phyloP scores from a whole-genome alignment of 1,284 basidiomycete genomes.

The Amylostereum chailletii region DNA sequence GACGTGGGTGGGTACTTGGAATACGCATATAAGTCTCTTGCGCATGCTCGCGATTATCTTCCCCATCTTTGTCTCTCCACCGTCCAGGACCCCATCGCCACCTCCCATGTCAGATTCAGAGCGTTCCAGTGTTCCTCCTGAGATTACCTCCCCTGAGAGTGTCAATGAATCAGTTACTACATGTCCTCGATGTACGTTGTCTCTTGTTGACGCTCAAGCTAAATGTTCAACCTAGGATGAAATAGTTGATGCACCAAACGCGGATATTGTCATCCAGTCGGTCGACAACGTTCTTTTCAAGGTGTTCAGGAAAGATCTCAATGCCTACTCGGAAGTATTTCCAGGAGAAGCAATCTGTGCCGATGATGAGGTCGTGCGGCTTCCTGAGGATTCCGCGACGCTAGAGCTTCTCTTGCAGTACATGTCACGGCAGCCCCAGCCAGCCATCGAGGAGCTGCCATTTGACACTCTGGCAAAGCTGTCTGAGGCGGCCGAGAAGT shows the following conservation, averaged over 20 bases:
- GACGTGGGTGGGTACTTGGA: too few relatives aligned
- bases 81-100: too few relatives aligned
- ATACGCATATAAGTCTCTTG: too few relatives aligned
- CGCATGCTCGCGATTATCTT: too few relatives aligned
- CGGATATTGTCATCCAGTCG: constrained; percentile 11
- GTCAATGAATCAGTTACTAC: too few relatives aligned
- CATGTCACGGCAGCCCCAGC: constrained; percentile 7
- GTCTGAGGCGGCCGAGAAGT: constrained; percentile 11
- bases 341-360: constrained; percentile 1
- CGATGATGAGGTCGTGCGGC: constrained; percentile 13
- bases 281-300: constrained; percentile 13
- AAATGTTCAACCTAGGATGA: too few relatives aligned
- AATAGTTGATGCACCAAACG: background rate
- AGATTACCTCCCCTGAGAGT: too few relatives aligned
- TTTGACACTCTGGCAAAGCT: background rate
- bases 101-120: too few relatives aligned
- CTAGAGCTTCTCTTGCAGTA: constrained; percentile 10
- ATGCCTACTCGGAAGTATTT: constrained; percentile 12
- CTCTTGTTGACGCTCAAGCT: too few relatives aligned
- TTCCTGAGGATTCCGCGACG: constrained; percentile 15
- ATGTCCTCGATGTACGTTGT: too few relatives aligned
- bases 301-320: constrained; percentile 12
- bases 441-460: background rate
- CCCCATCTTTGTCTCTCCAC: too few relatives aligned
- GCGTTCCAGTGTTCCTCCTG: too few relatives aligned